A percentile compares a stretch with the other conserved stretches of the same genome.
phyloP scores from a whole-genome alignment of 805 yeast species.

The Saturnispora hagleri region DNA sequence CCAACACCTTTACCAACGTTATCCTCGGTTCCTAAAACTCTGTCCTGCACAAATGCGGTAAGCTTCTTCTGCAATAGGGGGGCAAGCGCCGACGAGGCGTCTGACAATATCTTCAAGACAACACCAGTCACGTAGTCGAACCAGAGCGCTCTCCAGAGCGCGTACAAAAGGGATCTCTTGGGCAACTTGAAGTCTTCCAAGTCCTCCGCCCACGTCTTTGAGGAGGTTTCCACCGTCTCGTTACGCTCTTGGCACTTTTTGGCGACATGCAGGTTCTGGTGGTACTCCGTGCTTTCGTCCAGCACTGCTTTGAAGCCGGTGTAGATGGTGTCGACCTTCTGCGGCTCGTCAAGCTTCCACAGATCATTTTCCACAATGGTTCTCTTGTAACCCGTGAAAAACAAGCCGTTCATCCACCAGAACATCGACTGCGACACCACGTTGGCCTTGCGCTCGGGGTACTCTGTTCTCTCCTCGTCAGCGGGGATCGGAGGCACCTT shows the following conservation, averaged over 20 bases:
- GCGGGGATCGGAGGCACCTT: constrained; percentile 42
- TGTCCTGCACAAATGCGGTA: constrained; percentile 50
- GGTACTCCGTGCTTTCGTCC: constrained; percentile 21
- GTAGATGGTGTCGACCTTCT: constrained; percentile 35
- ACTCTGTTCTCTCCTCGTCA: constrained; percentile 41
- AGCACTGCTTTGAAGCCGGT: constrained; percentile 29
- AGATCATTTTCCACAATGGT: constrained; percentile 60
- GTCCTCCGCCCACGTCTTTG: constrained; percentile 14
- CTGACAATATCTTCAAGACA: constrained; percentile 34
- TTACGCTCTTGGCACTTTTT: constrained; percentile 24
- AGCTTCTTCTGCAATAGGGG: constrained; percentile 61
- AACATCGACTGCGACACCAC: constrained; percentile 40
- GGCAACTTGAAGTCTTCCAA: constrained; percentile 22
- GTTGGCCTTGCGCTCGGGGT: constrained; percentile 39
- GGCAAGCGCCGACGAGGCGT: constrained; percentile 40
- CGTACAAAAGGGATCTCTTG: constrained; percentile 20
- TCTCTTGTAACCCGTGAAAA: constrained; percentile 62
- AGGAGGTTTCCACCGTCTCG: constrained; percentile 16
- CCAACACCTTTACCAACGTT: constrained; percentile 62
- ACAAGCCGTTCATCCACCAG: constrained; percentile 60
- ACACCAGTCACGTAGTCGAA: constrained; percentile 35
- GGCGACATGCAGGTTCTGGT: constrained; percentile 12
- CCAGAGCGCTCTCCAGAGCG: constrained; percentile 42
- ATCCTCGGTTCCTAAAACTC: constrained; percentile 33
- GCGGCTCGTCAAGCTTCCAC: constrained; percentile 35